phyloP scores from a whole-genome alignment of 345 rosid species.

The Carallia brachiata region DNA sequence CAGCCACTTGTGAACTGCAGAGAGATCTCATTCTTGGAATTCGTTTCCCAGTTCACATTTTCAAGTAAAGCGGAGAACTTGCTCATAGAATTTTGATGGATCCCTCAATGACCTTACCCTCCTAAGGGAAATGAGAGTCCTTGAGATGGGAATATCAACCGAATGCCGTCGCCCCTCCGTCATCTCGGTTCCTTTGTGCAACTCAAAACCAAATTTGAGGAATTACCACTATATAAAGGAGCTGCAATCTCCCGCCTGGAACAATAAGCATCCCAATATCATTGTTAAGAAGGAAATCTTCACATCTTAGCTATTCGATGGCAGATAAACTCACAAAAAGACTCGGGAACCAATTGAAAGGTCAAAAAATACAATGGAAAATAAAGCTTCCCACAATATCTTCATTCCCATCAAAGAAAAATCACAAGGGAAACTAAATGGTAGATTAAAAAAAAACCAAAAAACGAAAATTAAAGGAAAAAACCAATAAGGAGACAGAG shows the following conservation, averaged over 20 bases:
- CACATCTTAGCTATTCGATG: neutral
- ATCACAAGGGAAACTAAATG: neutral
- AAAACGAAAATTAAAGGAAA: neutral
- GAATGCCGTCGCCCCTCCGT: slow-evolving; percentile 82
- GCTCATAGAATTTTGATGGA: slow-evolving; percentile 92
- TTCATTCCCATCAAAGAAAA: neutral
- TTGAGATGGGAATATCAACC: slow-evolving; percentile 84
- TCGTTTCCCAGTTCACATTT: slow-evolving; percentile 85
- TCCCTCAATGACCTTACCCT: slow-evolving; percentile 93
- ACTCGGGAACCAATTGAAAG: neutral
- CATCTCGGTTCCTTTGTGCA: slow-evolving; percentile 24
- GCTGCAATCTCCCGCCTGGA: slow-evolving; percentile 31
- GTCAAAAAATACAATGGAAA: neutral
- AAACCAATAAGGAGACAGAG: neutral
- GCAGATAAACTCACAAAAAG: neutral
- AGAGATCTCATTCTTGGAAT: slow-evolving; percentile 68
- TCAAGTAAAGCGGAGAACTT: slow-evolving; percentile 80
- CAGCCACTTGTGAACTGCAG: slow-evolving; percentile 38
- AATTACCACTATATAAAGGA: slow-evolving; percentile 7
- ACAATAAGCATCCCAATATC: slow-evolving; percentile 3
- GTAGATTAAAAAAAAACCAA: neutral
- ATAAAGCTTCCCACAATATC: neutral
- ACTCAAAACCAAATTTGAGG: slow-evolving; percentile 18
- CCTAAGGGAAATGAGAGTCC: slow-evolving; percentile 82
- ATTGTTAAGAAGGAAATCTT: neutral